Evolutionary conservation across 164 flowering plant genomes (phyloP), one percentile per base, ranked within the genome.

Genomic region (Aristolochia californica): DNA sequence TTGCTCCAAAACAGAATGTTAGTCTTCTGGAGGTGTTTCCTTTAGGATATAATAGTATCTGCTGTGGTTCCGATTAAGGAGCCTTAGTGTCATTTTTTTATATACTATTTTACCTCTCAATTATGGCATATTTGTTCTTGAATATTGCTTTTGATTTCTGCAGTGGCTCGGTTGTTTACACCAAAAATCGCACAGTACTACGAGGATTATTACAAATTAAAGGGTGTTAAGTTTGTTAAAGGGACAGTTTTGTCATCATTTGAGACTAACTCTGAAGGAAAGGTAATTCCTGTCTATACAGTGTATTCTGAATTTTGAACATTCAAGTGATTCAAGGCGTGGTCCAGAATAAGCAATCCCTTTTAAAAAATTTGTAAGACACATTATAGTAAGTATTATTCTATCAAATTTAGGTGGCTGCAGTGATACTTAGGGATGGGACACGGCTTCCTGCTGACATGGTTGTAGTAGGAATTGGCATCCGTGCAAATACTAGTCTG

Each of bases 401-500:
- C 5, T 23, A 23, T 20, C 47, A 53, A 60, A 64, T n/a, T 26
- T 75, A 93, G 99, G 91, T 85, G 16, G 78, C 75, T 10, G 85
- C 84, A 13, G 99, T 93, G 48, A 76, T 74, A 63, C 96, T 93
- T 12, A 76, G 75, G 66, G 90, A 93, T 74, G 99, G 94, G 27
- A 81, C 56, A 48, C 66, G 64, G 45, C 80, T 93, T 16, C 77
- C 85, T n/a, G 78, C 84, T 12, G 90, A 89, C 72, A 82, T 89
- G 91, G 95, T 89, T 55, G 87, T 93, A 56, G 89, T 85, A 48
- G 97, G 99, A 20, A 89, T 93, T 17, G 97, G 99, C 20, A 93
- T 87, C 43, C 97, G 95, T 38, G 88, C 99, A 59, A 93, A 93
- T 76, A 93, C 99, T 2, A 62, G 80, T 64, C 74, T 93, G 17